Evolutionary conservation across 345 rosid genomes (phyloP).

Genomic region (Euphorbia tirucalli): DNA sequence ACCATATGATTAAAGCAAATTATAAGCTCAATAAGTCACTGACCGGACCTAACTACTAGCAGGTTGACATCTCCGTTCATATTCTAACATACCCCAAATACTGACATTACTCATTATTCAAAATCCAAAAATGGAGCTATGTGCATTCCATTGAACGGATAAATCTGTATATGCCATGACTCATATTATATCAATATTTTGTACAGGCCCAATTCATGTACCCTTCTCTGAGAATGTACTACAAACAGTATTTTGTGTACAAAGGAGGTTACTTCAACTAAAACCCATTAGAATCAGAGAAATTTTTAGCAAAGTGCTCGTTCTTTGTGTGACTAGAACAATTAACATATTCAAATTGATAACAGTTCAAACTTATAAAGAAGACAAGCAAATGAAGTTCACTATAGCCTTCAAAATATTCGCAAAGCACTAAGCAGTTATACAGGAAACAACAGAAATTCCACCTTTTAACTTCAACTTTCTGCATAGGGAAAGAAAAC

Average conservation of each 20-base stretch:
- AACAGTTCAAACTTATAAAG: not conserved
- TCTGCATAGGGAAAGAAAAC: not conserved
- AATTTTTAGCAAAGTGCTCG: too few species aligned
- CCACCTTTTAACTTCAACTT: not conserved
- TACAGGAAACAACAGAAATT: not conserved
- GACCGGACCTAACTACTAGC: not conserved
- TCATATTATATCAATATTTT: too few species aligned
- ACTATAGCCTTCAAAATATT: not conserved
- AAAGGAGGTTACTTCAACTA: too few species aligned
- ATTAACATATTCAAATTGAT: not conserved
- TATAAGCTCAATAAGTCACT: not conserved
- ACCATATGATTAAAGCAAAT: not conserved
- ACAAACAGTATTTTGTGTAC: too few species aligned
- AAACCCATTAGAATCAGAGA: too few species aligned
- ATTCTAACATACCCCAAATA: not conserved
- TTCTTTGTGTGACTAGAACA: not conserved
- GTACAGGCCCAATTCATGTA: not conserved
- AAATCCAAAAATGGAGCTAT: not conserved
- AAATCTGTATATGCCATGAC: not conserved
- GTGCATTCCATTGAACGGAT: not conserved
- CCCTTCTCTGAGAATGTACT: too few species aligned
- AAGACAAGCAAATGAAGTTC: not conserved
- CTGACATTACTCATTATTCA: not conserved
- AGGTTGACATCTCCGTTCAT: not conserved
- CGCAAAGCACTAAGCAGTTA: not conserved